These are phyloP conservation scores for Colletotrichum sansevieriae DNA, from an alignment of 2,329 filamentous ascomycete species.

Conservation along the genomic window DNA sequence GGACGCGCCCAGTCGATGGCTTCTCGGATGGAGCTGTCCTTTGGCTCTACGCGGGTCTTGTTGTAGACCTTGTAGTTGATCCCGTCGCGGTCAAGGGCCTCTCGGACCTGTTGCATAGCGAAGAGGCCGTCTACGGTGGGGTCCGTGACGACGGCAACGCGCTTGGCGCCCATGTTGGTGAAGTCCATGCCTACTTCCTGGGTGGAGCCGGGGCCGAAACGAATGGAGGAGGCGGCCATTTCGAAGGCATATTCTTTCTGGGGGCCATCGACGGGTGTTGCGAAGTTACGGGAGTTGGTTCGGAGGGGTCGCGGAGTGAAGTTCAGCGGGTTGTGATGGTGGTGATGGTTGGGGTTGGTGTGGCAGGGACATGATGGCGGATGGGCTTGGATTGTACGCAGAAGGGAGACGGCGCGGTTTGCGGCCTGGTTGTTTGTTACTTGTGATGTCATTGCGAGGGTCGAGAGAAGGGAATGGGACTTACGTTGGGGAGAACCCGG, in stretches of 20 bases:
- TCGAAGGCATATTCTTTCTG: constrained; percentile 97
- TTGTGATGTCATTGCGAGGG: not conserved
- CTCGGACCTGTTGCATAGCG: constrained; percentile 89
- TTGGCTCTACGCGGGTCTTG: constrained; percentile 87
- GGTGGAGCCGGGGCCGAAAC: constrained; percentile 93
- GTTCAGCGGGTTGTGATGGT: constrained; percentile 71
- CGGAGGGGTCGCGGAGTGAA: constrained; percentile 61
- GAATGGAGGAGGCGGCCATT: constrained; percentile 95
- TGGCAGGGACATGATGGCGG: constrained; percentile 93
- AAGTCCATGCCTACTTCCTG: constrained; percentile 99
- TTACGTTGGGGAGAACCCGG: constrained; percentile 47
- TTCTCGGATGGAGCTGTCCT: constrained; percentile 91
- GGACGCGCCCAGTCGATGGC: constrained; percentile 90
- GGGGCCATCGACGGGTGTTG: constrained; percentile 74
- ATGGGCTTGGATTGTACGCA: constrained; percentile 91
- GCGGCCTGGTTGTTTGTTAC: constrained; percentile 60
- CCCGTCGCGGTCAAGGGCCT: constrained; percentile 82
- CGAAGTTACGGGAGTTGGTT: constrained; percentile 59
- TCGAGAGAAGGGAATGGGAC: constrained; percentile 12
- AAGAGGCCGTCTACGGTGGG: constrained; percentile 82
- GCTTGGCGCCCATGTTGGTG: constrained; percentile 87
- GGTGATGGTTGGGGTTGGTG: constrained; percentile 85
- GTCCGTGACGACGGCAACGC: constrained; percentile 94
- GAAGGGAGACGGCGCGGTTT: constrained; percentile 76
- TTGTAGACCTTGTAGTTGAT: constrained; percentile 86